Base-by-base conservation (phyloP, 2,329 filamentous ascomycete genomes). In the Fusarium nematophilum region DNA sequence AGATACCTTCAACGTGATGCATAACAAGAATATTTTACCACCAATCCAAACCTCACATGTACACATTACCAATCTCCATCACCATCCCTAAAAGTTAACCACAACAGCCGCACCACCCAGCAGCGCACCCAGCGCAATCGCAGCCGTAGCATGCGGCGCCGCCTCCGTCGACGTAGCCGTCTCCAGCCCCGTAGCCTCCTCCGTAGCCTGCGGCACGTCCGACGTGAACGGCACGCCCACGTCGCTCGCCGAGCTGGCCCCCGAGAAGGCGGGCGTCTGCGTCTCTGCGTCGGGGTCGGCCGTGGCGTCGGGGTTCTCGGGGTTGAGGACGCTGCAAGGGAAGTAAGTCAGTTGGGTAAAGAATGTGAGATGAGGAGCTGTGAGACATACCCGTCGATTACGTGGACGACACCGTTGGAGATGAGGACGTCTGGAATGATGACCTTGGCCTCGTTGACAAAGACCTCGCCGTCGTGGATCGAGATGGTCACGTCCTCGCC, bases 401-500 rank as follows among this genome's bases (percentile, higher is more conserved):
- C 76, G 63, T 87, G 84, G 3, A 85, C 71, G 2, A 87, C 84
- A 21, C 85, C 85, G 59, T 86, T 86, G 26, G 75, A 75, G 9
- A 82, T 71, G 5, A 87, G 70, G 3, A 84, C 72, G 65, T 87
- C 78, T 2, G 79, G 72, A 2, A 75, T 70, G 3, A 81, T 72
- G 26, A 87, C 76, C 57, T 77, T 75, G 3, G 84, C 84, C 36
- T 65, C 50, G 13, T 68, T 68, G 51, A 68, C 66, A 7, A 14
- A 68, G 47, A 79, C 73, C 4, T 71, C 73, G n/a, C 75, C 76
- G 42, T 77, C 71, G 39, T 75, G 64, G 6, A 81, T 70, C 4
- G 72, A 74, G 39, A 86, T 75, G 11, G 73, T 80, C 5, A 86
- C 57, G 37, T 76, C 74, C 8, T 54, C 51, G 2, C 78, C 75